Evolutionary conservation across 805 yeast genomes (phyloP).

Genomic region (Candida arabinofermentans): DNA sequence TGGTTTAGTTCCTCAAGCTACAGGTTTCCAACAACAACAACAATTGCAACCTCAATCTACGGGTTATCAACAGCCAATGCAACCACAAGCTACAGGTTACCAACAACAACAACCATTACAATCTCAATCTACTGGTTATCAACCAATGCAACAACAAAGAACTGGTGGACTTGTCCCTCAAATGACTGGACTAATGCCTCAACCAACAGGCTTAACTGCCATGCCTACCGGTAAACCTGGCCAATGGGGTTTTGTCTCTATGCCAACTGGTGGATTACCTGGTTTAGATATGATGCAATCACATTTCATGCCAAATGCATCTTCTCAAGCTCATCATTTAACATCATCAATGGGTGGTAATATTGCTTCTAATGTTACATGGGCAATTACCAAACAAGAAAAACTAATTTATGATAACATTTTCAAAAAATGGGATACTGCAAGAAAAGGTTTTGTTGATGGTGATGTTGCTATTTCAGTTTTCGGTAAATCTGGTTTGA

Average conservation of each 20-base stretch:
- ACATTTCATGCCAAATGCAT: slow-evolving; percentile 58
- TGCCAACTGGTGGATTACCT: slow-evolving; percentile 67
- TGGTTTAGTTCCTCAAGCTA: slow-evolving; percentile 14
- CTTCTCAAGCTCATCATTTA: slow-evolving; percentile 25
- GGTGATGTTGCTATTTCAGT: slow-evolving; percentile 82
- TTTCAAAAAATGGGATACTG: slow-evolving; percentile 81
- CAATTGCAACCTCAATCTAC: slow-evolving; percentile 37
- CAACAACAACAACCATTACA: slow-evolving; percentile 33
- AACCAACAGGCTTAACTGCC: slow-evolving; percentile 44
- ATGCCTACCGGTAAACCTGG: slow-evolving; percentile 67
- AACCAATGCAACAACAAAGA: slow-evolving; percentile 33
- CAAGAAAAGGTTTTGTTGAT: slow-evolving; percentile 62
- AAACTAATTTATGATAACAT: slow-evolving; percentile 82
- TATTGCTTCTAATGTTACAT: slow-evolving; percentile 51
- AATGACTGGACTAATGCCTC: slow-evolving; percentile 34
- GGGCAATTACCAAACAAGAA: slow-evolving; percentile 87
- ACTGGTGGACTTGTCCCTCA: slow-evolving; percentile 30
- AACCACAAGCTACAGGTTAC: slow-evolving; percentile 39
- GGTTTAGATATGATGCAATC: slow-evolving; percentile 64
- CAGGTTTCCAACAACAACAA: slow-evolving; percentile 17
- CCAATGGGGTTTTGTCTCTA: slow-evolving; percentile 73
- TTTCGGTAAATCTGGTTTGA: slow-evolving; percentile 86
- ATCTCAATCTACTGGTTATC: slow-evolving; percentile 34
- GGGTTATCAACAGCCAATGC: slow-evolving; percentile 41
- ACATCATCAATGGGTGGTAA: slow-evolving; percentile 29